Evolutionary conservation across 2,329 filamentous ascomycete species (phyloP).

Genomic region (Ophiocordyceps camponoti-leonardi): DNA sequence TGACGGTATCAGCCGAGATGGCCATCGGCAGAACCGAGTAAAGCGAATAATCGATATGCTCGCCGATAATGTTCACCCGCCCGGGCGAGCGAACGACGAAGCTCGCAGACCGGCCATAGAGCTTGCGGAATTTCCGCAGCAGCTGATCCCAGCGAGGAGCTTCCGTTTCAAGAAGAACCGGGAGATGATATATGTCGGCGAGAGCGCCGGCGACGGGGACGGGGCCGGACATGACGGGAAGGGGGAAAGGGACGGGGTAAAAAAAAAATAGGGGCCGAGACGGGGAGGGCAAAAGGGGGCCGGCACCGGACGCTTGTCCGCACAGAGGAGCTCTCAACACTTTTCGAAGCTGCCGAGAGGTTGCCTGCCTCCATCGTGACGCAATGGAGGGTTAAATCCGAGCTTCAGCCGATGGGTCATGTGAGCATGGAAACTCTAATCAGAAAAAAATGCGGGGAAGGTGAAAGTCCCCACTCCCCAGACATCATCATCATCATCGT

Average conservation of each 20-base stretch:
- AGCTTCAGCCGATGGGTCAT: too few relatives aligned
- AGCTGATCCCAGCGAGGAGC: slow-evolving; percentile 60
- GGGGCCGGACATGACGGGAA: slow-evolving; percentile 25
- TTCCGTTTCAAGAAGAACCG: slow-evolving; percentile 51
- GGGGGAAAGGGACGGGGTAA: neutral
- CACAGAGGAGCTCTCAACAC: too few relatives aligned
- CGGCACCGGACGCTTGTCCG: too few relatives aligned
- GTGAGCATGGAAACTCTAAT: too few relatives aligned
- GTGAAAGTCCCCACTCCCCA: too few relatives aligned
- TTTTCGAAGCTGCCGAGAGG: too few relatives aligned
- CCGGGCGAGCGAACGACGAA: slow-evolving; percentile 86
- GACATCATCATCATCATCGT: too few relatives aligned
- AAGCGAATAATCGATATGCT: slow-evolving; percentile 97
- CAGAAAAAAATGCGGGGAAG: too few relatives aligned
- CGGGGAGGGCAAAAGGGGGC: too few relatives aligned
- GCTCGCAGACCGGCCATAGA: slow-evolving; percentile 52
- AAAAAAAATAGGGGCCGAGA: too few relatives aligned
- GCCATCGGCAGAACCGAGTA: slow-evolving; percentile 95
- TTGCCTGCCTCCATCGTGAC: too few relatives aligned
- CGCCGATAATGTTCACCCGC: slow-evolving; percentile 94
- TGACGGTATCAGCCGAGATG: slow-evolving; percentile 75
- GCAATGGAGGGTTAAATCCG: too few relatives aligned
- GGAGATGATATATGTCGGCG: slow-evolving; percentile 66
- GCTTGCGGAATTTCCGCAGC: slow-evolving; percentile 49
- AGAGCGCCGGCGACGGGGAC: slow-evolving; percentile 65